These are phyloP conservation scores for Cymodocea nodosa DNA, from an alignment of 116 monocot genomes.

Conservation along the genomic window DNA sequence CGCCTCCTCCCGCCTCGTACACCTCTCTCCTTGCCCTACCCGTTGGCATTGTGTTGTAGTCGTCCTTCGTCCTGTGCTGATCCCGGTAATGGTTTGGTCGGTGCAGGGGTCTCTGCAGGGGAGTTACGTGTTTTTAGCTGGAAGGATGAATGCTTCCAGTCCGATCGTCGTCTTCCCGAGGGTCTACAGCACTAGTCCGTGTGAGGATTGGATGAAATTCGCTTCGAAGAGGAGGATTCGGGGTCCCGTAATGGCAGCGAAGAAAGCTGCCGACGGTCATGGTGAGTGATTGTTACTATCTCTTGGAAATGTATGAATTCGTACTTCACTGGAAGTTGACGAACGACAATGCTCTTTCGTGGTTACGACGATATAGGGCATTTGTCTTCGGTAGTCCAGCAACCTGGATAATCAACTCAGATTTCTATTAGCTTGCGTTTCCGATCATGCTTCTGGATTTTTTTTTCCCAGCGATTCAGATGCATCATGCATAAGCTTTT, in stretches of 20 bases:
- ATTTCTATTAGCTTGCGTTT: no score
- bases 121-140: conserved; percentile 1
- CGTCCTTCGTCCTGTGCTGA: not conserved
- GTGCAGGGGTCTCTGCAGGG: conserved; percentile 15
- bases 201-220: conserved; percentile 7
- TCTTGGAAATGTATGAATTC: not conserved
- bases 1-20: conserved; percentile 36
- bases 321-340: not conserved
- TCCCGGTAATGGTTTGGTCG: conserved; percentile 10
- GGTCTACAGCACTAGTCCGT: conserved; percentile 14
- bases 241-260: conserved; percentile 78
- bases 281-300: not conserved
- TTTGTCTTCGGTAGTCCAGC: no score
- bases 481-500: no score
- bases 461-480: no score
- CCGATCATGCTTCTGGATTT: not conserved
- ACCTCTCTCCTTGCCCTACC: conserved; percentile 1
- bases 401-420: no score
- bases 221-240: conserved; percentile 52
- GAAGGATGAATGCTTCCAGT: conserved; percentile 11
- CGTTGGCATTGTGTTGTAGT: not conserved
- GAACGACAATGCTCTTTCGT: not conserved
- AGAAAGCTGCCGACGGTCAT: conserved; percentile 64
- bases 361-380: no score
- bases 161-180: conserved; percentile 11